Base-by-base conservation (phyloP, 2,329 filamentous ascomycete species). In the Colletotrichum phormii region DNA sequence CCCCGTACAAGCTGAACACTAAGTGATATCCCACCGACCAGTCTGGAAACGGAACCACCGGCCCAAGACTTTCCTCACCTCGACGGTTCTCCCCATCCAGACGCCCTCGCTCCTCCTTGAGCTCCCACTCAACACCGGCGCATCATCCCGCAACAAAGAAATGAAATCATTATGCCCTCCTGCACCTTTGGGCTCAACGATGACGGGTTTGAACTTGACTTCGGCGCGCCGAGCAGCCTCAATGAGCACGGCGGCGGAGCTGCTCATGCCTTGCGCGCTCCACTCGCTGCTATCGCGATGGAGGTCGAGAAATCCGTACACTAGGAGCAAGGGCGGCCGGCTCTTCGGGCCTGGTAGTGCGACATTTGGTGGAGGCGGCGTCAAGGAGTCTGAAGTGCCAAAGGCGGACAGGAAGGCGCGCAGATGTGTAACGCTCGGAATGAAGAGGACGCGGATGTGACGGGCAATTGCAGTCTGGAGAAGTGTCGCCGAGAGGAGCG, bases 371-470 rank as follows among this genome's bases (percentile, higher is more conserved):
- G 86, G 86, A 2, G 82, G 71, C 0, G 81, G 73, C 0, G 85
- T 77, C 18, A 76, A 80, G 9, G 84, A 83, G 67, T 83, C 79
- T 1, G 76, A 75, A 2, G 80, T 75, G 22, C 82, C 82, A 72
- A 90, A 88, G 64, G 89, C 86, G 54, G 92, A 86, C 22, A 98
- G 86, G 77, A 92, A 94, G 46, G 94, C 94, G 66, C 94, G 92
- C 7, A 98, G 88, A 80, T 94, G 91, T 26, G 93, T 91, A 66
- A 97, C 88, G 2, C 93, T 94, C 0, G 94, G 91, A 67, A 91
- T 89, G 82, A 97, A 98, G 46, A 90, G 84, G 9, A 95, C 81
- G 67, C 89, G 90, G 74, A 97, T 88, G 77, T 92, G 90, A 35
- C 90, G 89, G 8, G 94, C 92, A 4, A 89, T 87, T 59, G 92